Evolutionary conservation across 2,329 filamentous ascomycete species (phyloP).

Genomic region (Ampelomyces quisqualis): DNA sequence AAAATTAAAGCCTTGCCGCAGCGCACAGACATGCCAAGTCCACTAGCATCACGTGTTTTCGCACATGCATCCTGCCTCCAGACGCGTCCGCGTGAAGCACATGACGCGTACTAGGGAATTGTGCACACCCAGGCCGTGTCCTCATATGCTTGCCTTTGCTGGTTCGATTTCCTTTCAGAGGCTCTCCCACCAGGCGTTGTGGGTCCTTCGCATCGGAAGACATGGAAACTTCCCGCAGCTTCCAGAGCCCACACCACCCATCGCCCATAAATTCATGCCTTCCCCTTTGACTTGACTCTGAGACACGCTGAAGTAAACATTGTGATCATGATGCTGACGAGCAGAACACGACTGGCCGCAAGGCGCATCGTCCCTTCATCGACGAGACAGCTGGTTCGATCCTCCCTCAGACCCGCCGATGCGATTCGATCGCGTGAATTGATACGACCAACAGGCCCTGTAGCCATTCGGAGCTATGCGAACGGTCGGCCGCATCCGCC

Average conservation of each 20-base stretch:
- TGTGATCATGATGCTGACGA: conserved; percentile 37
- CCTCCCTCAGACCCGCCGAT: conserved; percentile 23
- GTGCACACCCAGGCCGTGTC: no score
- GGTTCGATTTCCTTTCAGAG: not conserved
- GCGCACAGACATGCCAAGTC: conserved; percentile 9
- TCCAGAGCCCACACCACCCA: no score
- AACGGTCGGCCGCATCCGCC: conserved; percentile 72
- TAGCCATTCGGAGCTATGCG: conserved; percentile 58
- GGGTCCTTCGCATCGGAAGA: not conserved
- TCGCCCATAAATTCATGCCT: conserved; percentile 27
- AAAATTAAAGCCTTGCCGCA: conserved; percentile 8
- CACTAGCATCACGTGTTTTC: conserved; percentile 18
- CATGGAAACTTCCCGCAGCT: conserved; percentile 26
- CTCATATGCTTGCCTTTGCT: not conserved
- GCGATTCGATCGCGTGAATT: conserved; percentile 5
- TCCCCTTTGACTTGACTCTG: conserved; percentile 5
- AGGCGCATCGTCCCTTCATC: conserved; percentile 33
- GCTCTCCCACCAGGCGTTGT: not conserved
- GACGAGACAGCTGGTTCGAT: conserved; percentile 19
- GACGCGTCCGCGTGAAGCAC: no score
- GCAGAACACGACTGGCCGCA: conserved; percentile 37
- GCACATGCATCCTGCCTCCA: conserved; percentile 13
- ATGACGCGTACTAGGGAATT: no score
- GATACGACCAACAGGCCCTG: conserved; percentile 47
- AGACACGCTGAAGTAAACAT: conserved; percentile 2